Base-by-base conservation (phyloP, 208 protist species). In the Crithidia sp. region DNA sequence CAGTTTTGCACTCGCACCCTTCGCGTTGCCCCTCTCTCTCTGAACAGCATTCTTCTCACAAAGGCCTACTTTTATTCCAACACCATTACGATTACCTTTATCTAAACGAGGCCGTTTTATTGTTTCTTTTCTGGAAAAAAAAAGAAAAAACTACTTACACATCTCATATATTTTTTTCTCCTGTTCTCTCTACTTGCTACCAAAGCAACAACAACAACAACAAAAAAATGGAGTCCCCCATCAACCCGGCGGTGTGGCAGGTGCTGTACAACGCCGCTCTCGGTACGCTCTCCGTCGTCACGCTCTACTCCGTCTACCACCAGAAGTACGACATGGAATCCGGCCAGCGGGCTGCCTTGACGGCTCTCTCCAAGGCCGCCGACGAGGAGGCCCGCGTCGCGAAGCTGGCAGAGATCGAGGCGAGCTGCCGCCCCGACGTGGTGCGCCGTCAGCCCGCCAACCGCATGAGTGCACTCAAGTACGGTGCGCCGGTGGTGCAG, bases 301-400 rank as follows among this genome's bases (percentile, higher is more conserved):
- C 83, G 5, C 77, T 96, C 56, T 85, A 81, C 63, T 94, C 89
- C 37, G 62, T 94, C n/a, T 96, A 93, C 68, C 89, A 92, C 70
- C 83, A 96, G 76, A 84, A 82, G 79, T 83, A 90, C 52, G 74
- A 88, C 64, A 87, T 90, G 77, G 68, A 82, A 39, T 74, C 76
- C 5, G 71, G 67, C 8, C 82, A 91, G 58, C 37, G 68, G 17
- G 41, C 53, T 40, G 8, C 74, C 63, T 89, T 96, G 63, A 36
- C 10, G 10, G 63, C 60, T 45, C 79, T 96, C 13, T n/a, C 63
- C 41, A 57, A 61, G 47, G 82, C 79, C 13, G 81, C 83, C 66
- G 84, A 62, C 17, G 75, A 74, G 50, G 84, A 81, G 37, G 89
- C 79, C 43, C 66, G 81, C 60, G 67, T 74, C 12, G 52, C 52